Evolutionary conservation across 169 alveolate genomes (phyloP).

Genomic region (Eimeria mitis): DNA sequence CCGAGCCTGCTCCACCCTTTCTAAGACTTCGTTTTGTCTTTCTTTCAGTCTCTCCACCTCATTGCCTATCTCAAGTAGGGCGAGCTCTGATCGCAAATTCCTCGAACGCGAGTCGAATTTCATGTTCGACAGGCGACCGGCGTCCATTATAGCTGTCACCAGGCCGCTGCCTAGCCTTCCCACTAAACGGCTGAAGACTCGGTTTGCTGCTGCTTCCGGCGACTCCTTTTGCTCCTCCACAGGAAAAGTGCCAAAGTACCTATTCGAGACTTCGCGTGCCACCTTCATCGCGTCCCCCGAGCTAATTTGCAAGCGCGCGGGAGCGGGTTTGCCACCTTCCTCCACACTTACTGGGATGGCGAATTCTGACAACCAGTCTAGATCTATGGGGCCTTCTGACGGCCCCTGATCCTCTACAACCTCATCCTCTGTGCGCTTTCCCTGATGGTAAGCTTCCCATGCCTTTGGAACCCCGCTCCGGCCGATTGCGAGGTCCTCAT

Average conservation of each 20-base stretch:
- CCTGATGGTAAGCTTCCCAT: not conserved
- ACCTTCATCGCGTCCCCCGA: constrained; percentile 40
- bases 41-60: constrained; percentile 8
- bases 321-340: not conserved
- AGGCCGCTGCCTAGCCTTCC: constrained; percentile 9
- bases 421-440: not conserved
- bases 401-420: not conserved
- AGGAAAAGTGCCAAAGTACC: not conserved
- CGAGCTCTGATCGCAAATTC: constrained; percentile 1
- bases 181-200: not conserved
- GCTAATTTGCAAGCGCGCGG: not conserved
- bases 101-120: not conserved
- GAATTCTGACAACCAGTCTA: not conserved
- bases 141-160: constrained; percentile 4
- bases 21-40: not conserved
- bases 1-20: not conserved
- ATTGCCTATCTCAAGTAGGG: constrained; percentile 19
- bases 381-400: not conserved
- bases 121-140: not conserved
- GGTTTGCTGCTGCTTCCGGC: not conserved
- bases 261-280: not conserved
- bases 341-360: not conserved
- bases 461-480: not conserved
- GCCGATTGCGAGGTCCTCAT: not conserved
- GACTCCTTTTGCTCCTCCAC: not conserved